phyloP scores from a whole-genome alignment of 148 eudicot species.

The Heliosperma pusillum region DNA sequence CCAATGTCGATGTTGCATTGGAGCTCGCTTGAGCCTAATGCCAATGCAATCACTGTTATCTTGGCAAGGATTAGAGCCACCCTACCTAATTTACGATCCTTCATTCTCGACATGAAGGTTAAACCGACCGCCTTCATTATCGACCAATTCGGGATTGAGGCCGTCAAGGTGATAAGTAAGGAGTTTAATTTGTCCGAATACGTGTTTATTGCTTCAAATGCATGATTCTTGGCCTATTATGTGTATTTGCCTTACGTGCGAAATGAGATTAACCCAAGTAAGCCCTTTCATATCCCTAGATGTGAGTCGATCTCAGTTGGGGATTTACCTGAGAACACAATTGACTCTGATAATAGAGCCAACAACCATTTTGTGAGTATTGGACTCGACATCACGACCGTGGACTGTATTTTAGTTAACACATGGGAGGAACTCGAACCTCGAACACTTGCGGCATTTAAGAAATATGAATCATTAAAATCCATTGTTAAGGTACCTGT shows the following conservation, averaged over 20 bases:
- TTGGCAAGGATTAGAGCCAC: conserved; percentile 22
- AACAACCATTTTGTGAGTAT: conserved; percentile 20
- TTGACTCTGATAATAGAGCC: conserved; percentile 4
- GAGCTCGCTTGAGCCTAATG: neutral
- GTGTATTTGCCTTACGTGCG: conserved; percentile 35
- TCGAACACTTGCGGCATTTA: conserved; percentile 26
- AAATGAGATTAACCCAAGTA: conserved; percentile 31
- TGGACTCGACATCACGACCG: conserved; percentile 17
- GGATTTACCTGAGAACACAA: conserved; percentile 23
- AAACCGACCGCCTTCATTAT: conserved; percentile 42
- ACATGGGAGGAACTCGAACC: conserved; percentile 49
- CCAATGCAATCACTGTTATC: conserved; percentile 21
- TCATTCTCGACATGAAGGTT: conserved; percentile 22
- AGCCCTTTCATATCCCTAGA: conserved; percentile 40
- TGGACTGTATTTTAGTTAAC: conserved; percentile 40
- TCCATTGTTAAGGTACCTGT: conserved; percentile 30
- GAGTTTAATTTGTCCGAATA: conserved; percentile 41
- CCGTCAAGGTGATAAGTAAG: conserved; percentile 28
- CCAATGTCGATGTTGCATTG: conserved; percentile 14
- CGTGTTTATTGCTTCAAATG: conserved; percentile 34
- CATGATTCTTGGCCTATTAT: conserved; percentile 29
- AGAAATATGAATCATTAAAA: conserved; percentile 24
- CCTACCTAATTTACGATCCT: conserved; percentile 28
- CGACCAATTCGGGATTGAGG: conserved; percentile 42
- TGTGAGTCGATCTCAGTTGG: conserved; percentile 33